Evolutionary conservation across 371 early-diverging fungal genomes (phyloP).

Genomic region (Mucor sp.): DNA sequence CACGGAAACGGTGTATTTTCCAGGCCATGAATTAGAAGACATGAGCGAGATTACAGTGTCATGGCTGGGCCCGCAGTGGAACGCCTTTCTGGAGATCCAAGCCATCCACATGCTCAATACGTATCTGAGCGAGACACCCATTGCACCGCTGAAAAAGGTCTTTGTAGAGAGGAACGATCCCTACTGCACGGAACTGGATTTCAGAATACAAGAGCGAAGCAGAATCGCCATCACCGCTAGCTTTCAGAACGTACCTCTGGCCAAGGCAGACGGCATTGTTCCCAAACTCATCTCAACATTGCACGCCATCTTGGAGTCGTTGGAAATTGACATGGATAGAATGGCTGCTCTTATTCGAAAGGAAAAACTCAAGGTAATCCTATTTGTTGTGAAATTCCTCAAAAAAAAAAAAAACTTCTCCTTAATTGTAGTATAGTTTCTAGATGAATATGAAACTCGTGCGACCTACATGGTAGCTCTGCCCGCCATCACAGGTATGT

Average conservation of each 20-base stretch:
- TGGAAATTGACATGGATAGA: conserved; percentile 56
- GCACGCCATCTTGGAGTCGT: conserved; percentile 31
- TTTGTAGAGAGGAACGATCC: conserved; percentile 60
- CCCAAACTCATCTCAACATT: conserved; percentile 40
- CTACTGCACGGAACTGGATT: conserved; percentile 37
- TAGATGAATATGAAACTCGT: conserved; percentile 32
- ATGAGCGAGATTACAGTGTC: conserved; percentile 50
- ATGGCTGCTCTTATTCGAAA: conserved; percentile 53
- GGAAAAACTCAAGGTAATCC: conserved; percentile 45
- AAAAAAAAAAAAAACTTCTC: neutral
- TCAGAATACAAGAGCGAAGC: conserved; percentile 21
- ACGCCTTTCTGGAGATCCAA: conserved; percentile 39
- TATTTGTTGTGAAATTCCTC: neutral
- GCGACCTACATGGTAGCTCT: conserved; percentile 25
- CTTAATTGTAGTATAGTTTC: conserved; percentile 13
- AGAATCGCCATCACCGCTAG: conserved; percentile 32
- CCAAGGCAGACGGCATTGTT: conserved; percentile 44
- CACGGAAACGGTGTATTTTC: conserved; percentile 47
- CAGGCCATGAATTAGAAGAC: conserved; percentile 46
- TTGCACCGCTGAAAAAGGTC: conserved; percentile 49
- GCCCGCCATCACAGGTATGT: conserved; percentile 24
- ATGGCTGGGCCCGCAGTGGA: conserved; percentile 54
- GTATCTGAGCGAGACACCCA: conserved; percentile 57
- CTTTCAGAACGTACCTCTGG: conserved; percentile 51
- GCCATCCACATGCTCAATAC: conserved; percentile 40